Base-by-base conservation (phyloP, 2,329 filamentous ascomycete species). In the Trichoderma sp. region DNA sequence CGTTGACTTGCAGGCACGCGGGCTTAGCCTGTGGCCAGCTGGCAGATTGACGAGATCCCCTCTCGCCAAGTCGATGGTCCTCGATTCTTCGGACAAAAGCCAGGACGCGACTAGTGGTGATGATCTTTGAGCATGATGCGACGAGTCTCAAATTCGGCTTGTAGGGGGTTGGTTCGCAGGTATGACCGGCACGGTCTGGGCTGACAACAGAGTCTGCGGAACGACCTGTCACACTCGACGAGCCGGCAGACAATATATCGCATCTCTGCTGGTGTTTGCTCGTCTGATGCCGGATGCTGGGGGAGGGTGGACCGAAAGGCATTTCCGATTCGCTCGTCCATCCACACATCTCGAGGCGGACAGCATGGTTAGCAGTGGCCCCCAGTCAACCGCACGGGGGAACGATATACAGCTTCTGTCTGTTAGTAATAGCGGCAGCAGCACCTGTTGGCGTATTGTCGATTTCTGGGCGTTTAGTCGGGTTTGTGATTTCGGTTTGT, bases 1-100 rank as follows among this genome's bases (percentile, higher is more conserved):
- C 30, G 55, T 54, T 65, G 63, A 65, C 63, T 65, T 65, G 63
- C 63, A 65, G 63, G 43, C 39, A 65, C 21, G 34, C 21, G 28
- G 62, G 62, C 39, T 17, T 54, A 64, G 34, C 62, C n/a, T 64
- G 48, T 39, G 24, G 43, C 57, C 57, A 50, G 57, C 45, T 60
- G 45, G 44, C 57, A 50, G 26, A 7, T 45, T 60, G 41, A 57
- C 6, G 24, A 30, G 50, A 55, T 43, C 41, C 19, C 17, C 24
- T 44, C 39, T 34, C 19, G 12, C 50, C 21, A 24, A 47, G 47
- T 21, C n/a, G 47, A 26, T 19, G 50, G 43, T 44, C n/a, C n/a
- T 17, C 34, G 10, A 39, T 26, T 7, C 60, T 55, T 21, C 34
- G 28, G 15, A 26, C 41, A 44, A 21, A n/a, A 24, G 43, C 30